Evolutionary conservation across 495 filamentous ascomycete species (phyloP), one percentile per base, ranked within the genome.

Genomic region (Evernia prunastri): DNA sequence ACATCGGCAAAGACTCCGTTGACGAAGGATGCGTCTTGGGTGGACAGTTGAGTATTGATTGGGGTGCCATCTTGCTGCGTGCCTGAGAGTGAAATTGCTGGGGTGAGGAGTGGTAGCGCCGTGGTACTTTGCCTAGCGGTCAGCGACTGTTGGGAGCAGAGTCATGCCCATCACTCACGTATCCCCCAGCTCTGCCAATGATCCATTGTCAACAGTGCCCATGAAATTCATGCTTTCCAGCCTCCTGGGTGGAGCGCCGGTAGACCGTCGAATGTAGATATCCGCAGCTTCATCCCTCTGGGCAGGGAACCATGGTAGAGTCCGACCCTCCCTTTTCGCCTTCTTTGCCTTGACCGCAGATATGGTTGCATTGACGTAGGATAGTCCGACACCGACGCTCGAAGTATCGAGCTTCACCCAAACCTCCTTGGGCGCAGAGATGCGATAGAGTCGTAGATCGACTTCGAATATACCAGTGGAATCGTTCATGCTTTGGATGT

Each of bases 21-120:
- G 51, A 92, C 82, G 58, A 91, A 92, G 12, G 81, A 84, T 25
- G 87, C 84, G 68, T 87, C 83, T 73, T 84, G 81, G 20, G 80
- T 79, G 11, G 86, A 84, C 29, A 91, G 81, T 37, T 81, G 81
- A 45, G 87, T 86, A 66, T 70, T 81, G 61, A 89, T 72, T 3
- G 66, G 60, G 59, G 75, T 67, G 23, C 80, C 80, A 18, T 71
- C 69, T 29, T 74, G 64, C 60, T 77, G 79, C 29, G 60, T 74
- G 11, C 78, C 87, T 8, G 79, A 78, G 54, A 91, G 78, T 5
- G 80, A 81, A 63, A 91, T 82, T 36, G 73, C 70, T 3, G 88
- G 88, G 63, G 85, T 82, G 63, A 91, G 80, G 39, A 89, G 76
- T 3, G 77, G 72, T 71, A 85, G 80, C 15, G 57, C 33, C 13